Conservation (phyloP, 192 early-diverging fungal genomes). For the Entomortierella parvispora region DNA sequence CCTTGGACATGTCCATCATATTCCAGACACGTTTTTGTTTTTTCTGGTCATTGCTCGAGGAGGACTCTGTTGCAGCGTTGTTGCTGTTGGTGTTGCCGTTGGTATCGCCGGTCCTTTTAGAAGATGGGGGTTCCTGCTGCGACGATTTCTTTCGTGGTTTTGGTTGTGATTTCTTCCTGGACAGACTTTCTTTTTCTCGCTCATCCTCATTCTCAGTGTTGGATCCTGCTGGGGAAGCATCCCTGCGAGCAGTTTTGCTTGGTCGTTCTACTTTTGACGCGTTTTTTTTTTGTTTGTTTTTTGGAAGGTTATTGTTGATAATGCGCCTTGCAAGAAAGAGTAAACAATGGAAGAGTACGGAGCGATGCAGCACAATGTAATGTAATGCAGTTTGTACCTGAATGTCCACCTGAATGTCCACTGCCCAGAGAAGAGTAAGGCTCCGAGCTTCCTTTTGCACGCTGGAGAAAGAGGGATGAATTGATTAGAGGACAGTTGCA, state of each 20-base stretch:
- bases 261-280: too few species aligned
- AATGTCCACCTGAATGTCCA: not conserved
- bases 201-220: too few species aligned
- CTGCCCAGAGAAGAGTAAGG: too few species aligned
- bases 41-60: not conserved
- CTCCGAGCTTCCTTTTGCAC: too few species aligned
- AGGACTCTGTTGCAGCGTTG: not conserved
- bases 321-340: too few species aligned
- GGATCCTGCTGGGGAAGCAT: not conserved
- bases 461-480: not conserved
- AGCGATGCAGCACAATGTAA: not conserved
- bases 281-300: too few species aligned
- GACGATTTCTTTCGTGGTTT: conserved; percentile 18
- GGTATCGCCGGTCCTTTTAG: not conserved
- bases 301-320: too few species aligned
- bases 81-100: conserved; percentile 1
- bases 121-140: not conserved
- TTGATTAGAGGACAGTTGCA: too few species aligned
- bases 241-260: too few species aligned
- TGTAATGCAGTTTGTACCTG: not conserved
- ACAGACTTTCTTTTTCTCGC: conserved; percentile 7
- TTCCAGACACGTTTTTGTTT: not conserved
- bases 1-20: not conserved
- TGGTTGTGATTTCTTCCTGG: conserved; percentile 15
- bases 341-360: too few species aligned